Evolutionary conservation across 805 yeast genomes (phyloP), one percentile per base, ranked within the genome.

Genomic region (Monosporozyma solicola): DNA sequence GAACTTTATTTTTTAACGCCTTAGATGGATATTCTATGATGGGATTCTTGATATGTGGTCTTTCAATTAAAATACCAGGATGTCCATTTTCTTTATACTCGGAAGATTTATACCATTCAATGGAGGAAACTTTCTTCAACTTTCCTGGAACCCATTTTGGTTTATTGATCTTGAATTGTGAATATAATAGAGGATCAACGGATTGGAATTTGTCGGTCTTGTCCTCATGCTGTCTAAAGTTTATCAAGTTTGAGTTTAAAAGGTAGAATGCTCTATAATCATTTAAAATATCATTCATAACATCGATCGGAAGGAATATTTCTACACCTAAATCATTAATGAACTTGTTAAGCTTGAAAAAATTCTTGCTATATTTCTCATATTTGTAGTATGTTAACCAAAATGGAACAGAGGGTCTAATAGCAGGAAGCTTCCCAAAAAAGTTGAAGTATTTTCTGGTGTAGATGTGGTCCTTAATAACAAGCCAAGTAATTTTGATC

Each of bases 311-410:
- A 31, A 85, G 63, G 6, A 71, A 68, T 0, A 82, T 74, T 20
- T 73, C 61, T 3, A 60, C 64, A 33, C 78, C 77, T 35, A 84
- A 60, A 41, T 75, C 72, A 16, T 70, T 63, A 11, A 82, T 68
- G 15, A 83, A 69, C 45, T 68, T 72, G 22, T 72, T 66, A 27
- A 83, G 56, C 55, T 79, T 78, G 27, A 63, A 62, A 32, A 73
- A 67, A 55, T 82, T 80, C 20, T 72, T 67, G 48, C 71, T 71
- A 1, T 59, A 51, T 24, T 72, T 74, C 55, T 83, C 85, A 59
- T 77, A 80, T 48, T 79, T 77, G 55, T 84, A 74, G 55, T 69
- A 81, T 41, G 75, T 74, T 10, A 66, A 61, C 90, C 90, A 85
- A 59, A 82, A 85, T 22, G 73, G 59, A 5, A 66, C 65, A 1